phyloP scores from a whole-genome alignment of 1,284 basidiomycete species.

The Malassezia arunalokei region DNA sequence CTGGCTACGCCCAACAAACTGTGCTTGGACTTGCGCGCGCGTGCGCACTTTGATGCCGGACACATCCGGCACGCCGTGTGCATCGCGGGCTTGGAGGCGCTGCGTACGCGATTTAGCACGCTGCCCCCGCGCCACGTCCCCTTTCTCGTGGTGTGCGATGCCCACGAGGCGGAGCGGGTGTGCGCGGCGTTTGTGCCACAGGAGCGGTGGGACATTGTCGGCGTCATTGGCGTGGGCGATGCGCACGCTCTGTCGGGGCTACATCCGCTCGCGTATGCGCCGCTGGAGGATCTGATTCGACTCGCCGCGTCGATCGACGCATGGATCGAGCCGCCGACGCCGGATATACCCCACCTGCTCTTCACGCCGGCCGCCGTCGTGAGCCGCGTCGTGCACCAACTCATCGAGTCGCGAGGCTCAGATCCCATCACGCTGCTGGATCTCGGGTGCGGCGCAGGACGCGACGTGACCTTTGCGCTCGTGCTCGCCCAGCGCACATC shows the following conservation, averaged over 20 bases:
- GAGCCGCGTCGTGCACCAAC: neutral
- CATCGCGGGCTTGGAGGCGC: neutral
- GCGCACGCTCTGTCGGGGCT: neutral
- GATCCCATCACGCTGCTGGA: slow-evolving; percentile 3
- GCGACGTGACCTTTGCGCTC: slow-evolving; percentile 10
- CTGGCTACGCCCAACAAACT: neutral
- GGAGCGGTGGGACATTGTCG: slow-evolving; percentile 11
- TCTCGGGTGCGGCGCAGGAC: slow-evolving; percentile 15
- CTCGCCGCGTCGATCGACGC: neutral
- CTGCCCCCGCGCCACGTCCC: slow-evolving; percentile 7
- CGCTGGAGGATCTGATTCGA: neutral
- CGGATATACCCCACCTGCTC: neutral
- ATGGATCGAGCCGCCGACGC: neutral
- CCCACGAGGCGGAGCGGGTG: neutral
- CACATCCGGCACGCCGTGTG: slow-evolving; percentile 10
- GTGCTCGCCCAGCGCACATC: neutral
- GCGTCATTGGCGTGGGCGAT: neutral
- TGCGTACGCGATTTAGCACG: slow-evolving; percentile 13
- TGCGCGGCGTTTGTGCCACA: slow-evolving; percentile 1
- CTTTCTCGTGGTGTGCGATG: slow-evolving; percentile 10
- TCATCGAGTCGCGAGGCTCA: neutral
- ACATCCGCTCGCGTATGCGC: neutral
- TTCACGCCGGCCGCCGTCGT: slow-evolving; percentile 11
- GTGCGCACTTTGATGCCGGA: neutral
- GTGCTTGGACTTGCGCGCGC: slow-evolving; percentile 12